Conservation (phyloP, 768 basidiomycete genomes). For the Coprinopsis strossmayeri region DNA sequence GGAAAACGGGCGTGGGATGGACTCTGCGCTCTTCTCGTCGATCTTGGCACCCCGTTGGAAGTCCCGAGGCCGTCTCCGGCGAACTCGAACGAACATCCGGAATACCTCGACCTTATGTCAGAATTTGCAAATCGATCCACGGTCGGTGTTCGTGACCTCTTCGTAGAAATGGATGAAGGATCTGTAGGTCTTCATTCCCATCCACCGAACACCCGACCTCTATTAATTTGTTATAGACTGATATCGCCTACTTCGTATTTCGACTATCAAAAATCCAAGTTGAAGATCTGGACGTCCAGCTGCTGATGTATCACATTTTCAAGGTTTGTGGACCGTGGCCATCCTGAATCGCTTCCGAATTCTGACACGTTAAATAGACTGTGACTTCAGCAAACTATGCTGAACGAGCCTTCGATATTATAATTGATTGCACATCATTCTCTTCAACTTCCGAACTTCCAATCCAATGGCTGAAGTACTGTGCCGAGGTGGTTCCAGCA, state of each 20-base stretch:
- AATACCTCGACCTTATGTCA: constrained; percentile 61
- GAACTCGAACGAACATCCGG: constrained; percentile 46
- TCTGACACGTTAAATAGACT: constrained; percentile 29
- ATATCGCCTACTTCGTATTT: constrained; percentile 57
- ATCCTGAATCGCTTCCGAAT: not conserved
- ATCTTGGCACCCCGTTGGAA: constrained; percentile 65
- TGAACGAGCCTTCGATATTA: constrained; percentile 55
- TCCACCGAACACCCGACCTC: not conserved
- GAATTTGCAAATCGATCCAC: constrained; percentile 56
- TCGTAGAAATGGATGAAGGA: constrained; percentile 44
- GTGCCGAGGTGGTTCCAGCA: constrained; percentile 64
- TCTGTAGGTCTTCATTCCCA: too few relatives aligned
- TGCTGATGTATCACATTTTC: constrained; percentile 73
- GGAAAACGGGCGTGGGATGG: constrained; percentile 84
- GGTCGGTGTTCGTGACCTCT: constrained; percentile 58
- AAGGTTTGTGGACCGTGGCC: constrained; percentile 37
- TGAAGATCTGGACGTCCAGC: constrained; percentile 71
- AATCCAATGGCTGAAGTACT: constrained; percentile 73
- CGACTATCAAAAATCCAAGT: constrained; percentile 67
- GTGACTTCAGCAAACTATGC: constrained; percentile 42
- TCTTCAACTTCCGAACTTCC: constrained; percentile 72
- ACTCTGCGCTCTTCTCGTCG: constrained; percentile 73
- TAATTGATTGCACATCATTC: constrained; percentile 80
- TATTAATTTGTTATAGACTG: constrained; percentile 21
- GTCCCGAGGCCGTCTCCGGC: constrained; percentile 52